Percentiles rank a stretch among this genome's conserved stretches.
phyloP scores from a whole-genome alignment of 805 yeast species.

The Scheffersomyces amazonensis region DNA sequence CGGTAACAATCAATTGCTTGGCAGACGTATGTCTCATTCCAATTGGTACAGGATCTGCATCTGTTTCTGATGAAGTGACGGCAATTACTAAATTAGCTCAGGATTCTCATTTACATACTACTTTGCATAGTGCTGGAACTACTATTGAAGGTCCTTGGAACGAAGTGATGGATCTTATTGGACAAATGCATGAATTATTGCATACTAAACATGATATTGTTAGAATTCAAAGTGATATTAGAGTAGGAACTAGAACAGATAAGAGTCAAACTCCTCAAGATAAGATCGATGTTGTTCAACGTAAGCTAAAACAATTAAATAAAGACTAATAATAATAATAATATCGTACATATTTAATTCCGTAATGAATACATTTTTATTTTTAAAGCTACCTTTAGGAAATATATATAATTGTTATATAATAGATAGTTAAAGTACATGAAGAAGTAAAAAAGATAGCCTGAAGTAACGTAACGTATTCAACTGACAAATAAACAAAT shows the following conservation, averaged over 20 bases:
- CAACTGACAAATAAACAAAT: too few species aligned
- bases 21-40: slow-evolving; percentile 90
- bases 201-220: slow-evolving; percentile 66
- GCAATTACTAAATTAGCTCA: slow-evolving; percentile 63
- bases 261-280: slow-evolving; percentile 71
- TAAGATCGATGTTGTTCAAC: slow-evolving; percentile 63
- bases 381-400: too few species aligned
- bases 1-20: slow-evolving; percentile 57
- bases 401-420: not conserved
- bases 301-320: slow-evolving; percentile 31
- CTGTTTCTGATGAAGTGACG: slow-evolving; percentile 80
- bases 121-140: slow-evolving; percentile 89
- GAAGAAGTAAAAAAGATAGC: too few species aligned
- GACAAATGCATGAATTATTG: slow-evolving; percentile 68
- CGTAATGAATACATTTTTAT: too few species aligned
- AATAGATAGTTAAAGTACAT: too few species aligned
- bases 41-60: slow-evolving; percentile 74
- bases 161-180: slow-evolving; percentile 77
- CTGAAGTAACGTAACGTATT: too few species aligned
- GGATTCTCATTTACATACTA: slow-evolving; percentile 58
- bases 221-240: slow-evolving; percentile 80
- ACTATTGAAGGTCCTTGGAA: slow-evolving; percentile 93
- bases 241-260: slow-evolving; percentile 84
- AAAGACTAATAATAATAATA: not conserved
- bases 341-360: not conserved